Percentiles rank a stretch among this genome's conserved stretches.
Evolutionary conservation across 2,329 filamentous ascomycete species (phyloP).

Genomic region (Corinectria fuckeliana): DNA sequence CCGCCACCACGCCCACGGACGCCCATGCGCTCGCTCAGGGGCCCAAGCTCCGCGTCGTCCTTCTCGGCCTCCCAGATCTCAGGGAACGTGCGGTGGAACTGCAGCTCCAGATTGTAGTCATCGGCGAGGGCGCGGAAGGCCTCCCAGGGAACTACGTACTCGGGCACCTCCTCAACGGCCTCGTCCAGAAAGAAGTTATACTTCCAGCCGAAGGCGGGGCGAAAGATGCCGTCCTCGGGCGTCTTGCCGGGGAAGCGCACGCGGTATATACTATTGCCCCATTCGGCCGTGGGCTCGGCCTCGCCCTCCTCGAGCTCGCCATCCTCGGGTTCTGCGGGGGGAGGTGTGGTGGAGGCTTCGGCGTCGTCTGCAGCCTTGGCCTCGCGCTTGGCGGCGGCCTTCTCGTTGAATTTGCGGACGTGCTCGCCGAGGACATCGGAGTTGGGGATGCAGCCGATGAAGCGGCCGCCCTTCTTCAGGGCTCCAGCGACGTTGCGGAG

Average conservation of each 20-base stretch:
- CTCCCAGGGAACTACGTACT: slow-evolving; percentile 98
- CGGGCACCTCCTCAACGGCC: slow-evolving; percentile 93
- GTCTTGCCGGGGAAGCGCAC: slow-evolving; percentile 87
- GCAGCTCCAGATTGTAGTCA: slow-evolving; percentile 94
- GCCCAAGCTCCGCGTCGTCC: slow-evolving; percentile 79
- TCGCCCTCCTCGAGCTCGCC: slow-evolving; percentile 67
- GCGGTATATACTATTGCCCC: slow-evolving; percentile 92
- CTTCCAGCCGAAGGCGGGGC: slow-evolving; percentile 96
- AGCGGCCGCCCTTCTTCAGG: slow-evolving; percentile 91
- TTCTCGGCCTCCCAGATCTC: slow-evolving; percentile 95
- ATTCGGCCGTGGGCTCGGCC: slow-evolving; percentile 72
- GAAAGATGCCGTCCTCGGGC: slow-evolving; percentile 86
- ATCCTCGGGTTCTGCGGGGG: slow-evolving; percentile 45
- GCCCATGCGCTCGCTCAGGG: slow-evolving; percentile 93
- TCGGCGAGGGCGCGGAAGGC: slow-evolving; percentile 94
- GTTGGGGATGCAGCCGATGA: slow-evolving; percentile 96
- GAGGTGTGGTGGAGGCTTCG: slow-evolving; percentile 33
- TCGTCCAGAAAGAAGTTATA: slow-evolving; percentile 97
- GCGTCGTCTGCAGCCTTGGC: slow-evolving; percentile 26
- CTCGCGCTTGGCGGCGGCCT: slow-evolving; percentile 45
- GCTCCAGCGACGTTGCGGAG: slow-evolving; percentile 88
- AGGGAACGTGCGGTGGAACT: slow-evolving; percentile 89
- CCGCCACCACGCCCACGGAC: slow-evolving; percentile 76
- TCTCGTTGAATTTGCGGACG: slow-evolving; percentile 78
- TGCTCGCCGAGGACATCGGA: slow-evolving; percentile 85